A percentile compares a stretch with the other conserved stretches of the same genome.
phyloP scores from a whole-genome alignment of 345 rosid genomes.

The Erucastrum elatum region DNA sequence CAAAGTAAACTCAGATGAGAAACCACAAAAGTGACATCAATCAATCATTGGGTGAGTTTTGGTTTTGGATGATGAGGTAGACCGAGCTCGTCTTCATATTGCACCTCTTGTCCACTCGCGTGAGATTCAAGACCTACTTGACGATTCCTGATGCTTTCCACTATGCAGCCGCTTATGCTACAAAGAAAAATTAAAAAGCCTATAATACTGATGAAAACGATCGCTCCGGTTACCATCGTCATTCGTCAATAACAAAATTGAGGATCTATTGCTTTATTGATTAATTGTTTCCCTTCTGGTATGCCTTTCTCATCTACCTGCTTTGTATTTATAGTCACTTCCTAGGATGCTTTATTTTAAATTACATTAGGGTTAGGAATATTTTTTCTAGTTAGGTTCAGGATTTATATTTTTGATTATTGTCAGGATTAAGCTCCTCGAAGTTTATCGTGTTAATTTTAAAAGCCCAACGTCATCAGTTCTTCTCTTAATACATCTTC shows the following conservation, averaged over 20 bases:
- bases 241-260: not conserved
- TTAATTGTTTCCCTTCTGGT: not conserved
- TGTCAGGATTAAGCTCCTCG: not conserved
- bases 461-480: not conserved
- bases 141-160: not conserved
- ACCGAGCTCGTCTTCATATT: not conserved
- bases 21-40: not conserved
- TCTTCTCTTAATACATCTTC: not conserved
- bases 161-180: not conserved
- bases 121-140: not conserved
- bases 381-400: not conserved
- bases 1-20: not conserved
- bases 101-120: not conserved
- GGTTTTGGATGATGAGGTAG: not conserved
- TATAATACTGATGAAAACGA: not conserved
- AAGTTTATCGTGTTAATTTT: not conserved
- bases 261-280: not conserved
- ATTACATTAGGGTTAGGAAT: not conserved
- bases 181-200: not conserved
- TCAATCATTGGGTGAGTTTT: not conserved
- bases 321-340: not conserved
- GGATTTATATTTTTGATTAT: not conserved
- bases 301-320: not conserved
- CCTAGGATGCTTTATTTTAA: not conserved
- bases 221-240: not conserved